Conservation (phyloP, 2,329 filamentous ascomycete species). For the Bipolaris gigantea region DNA sequence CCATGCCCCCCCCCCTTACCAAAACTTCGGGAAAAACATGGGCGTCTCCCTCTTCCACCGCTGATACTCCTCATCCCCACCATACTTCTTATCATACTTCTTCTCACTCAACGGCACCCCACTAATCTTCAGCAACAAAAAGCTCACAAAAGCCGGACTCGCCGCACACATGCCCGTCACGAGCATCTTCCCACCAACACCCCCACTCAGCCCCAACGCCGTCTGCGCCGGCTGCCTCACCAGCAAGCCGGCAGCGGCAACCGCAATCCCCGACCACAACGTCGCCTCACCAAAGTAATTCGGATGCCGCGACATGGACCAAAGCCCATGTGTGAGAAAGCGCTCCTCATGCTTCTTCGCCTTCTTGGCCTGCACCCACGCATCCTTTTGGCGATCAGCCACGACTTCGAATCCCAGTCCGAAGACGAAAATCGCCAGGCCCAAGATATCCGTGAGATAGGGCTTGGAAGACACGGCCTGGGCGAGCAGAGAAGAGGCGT, state of each 20-base stretch:
- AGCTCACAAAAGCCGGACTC: constrained; percentile 66
- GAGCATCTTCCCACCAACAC: constrained; percentile 47
- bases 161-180: constrained; percentile 57
- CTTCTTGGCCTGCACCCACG: constrained; percentile 64
- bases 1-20: constrained; percentile 1
- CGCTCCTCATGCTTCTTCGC: constrained; percentile 68
- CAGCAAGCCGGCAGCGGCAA: constrained; percentile 60
- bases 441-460: constrained; percentile 58
- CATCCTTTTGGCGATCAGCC: constrained; percentile 66
- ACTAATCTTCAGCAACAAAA: constrained; percentile 64
- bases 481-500: constrained; percentile 52
- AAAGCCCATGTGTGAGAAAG: constrained; percentile 66
- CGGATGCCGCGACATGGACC: constrained; percentile 63
- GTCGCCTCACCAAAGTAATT: constrained; percentile 75
- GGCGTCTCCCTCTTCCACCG: constrained; percentile 69
- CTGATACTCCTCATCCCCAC: constrained; percentile 65
- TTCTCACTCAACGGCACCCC: constrained; percentile 68
- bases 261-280: constrained; percentile 69
- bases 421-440: constrained; percentile 59
- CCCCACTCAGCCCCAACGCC: constrained; percentile 58
- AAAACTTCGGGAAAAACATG: constrained; percentile 65
- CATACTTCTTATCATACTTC: constrained; percentile 69
- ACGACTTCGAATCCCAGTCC: constrained; percentile 64
- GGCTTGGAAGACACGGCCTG: constrained; percentile 45
- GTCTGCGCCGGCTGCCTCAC: constrained; percentile 57